phyloP scores from a whole-genome alignment of 2,329 filamentous ascomycete genomes.

The Aphanoascus verrucosus region DNA sequence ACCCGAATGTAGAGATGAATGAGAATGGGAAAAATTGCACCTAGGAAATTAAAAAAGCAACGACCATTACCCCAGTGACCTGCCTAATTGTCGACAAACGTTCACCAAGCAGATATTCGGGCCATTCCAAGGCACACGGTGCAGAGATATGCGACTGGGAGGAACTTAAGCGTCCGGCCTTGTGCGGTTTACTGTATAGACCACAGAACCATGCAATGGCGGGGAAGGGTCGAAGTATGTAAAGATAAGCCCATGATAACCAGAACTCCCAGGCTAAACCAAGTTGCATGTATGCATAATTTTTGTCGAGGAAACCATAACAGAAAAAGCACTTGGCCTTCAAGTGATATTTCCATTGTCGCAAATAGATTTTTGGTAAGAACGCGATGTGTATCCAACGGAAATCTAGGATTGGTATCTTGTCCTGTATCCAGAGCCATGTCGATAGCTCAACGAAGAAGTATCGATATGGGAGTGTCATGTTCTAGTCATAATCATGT shows the following conservation, averaged over 20 bases:
- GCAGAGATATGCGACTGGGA: too few species aligned
- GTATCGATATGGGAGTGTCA: not conserved
- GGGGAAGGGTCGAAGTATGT: not conserved
- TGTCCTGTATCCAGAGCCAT: not conserved
- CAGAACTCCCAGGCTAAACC: slow-evolving; percentile 7
- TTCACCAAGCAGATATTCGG: too few species aligned
- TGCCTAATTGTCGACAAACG: too few species aligned
- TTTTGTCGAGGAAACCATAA: not conserved
- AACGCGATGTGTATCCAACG: not conserved
- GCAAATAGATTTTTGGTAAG: not conserved
- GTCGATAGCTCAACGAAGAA: not conserved
- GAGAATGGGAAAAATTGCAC: too few species aligned
- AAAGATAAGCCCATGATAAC: slow-evolving; percentile 2
- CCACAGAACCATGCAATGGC: not conserved
- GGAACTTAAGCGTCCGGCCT: not conserved
- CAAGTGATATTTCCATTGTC: not conserved
- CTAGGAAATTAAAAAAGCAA: too few species aligned
- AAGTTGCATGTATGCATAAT: not conserved
- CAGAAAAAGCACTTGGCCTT: not conserved
- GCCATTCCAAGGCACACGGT: too few species aligned
- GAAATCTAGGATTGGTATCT: not conserved
- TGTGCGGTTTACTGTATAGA: not conserved
- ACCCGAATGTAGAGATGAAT: too few species aligned
- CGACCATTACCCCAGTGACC: too few species aligned
- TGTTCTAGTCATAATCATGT: not conserved